These are phyloP conservation scores for Cryptococcus sp. DNA, from an alignment of 1,284 basidiomycete genomes.

Conservation along the genomic window DNA sequence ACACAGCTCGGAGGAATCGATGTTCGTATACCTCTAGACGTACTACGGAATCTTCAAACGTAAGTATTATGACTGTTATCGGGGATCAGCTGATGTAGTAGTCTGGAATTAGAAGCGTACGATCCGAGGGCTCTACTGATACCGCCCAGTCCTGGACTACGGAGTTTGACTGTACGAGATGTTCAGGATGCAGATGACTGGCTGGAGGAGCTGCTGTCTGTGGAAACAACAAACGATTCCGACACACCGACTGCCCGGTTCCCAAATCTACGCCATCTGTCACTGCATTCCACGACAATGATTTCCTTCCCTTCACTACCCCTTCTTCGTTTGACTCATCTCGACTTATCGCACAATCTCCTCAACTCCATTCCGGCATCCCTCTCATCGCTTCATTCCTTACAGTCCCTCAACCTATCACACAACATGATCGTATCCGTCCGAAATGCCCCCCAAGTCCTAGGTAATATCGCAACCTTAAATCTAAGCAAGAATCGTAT, in stretches of 20 bases:
- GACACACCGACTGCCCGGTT: conserved; percentile 25
- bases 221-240: neutral
- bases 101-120: conserved; percentile 45
- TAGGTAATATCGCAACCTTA: conserved; percentile 71
- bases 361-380: conserved; percentile 57
- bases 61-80: conserved; percentile 15
- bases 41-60: conserved; percentile 44
- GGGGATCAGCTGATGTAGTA: conserved; percentile 11
- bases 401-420: conserved; percentile 80
- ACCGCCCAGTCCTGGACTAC: conserved; percentile 31
- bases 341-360: conserved; percentile 81
- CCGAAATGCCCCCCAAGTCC: conserved; percentile 73
- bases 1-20: conserved; percentile 45
- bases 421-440: conserved; percentile 97
- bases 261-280: conserved; percentile 42
- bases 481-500: conserved; percentile 82
- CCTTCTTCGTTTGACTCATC: conserved; percentile 81
- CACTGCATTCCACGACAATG: conserved; percentile 32
- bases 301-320: conserved; percentile 54
- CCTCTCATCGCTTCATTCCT: conserved; percentile 67
- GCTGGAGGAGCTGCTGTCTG: conserved; percentile 36
- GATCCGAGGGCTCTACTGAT: conserved; percentile 43
- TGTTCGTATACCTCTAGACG: conserved; percentile 44
- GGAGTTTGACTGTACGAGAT: conserved; percentile 41
- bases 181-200: conserved; percentile 47